Percentiles rank a stretch among this genome's conserved stretches.
These are phyloP conservation scores for Purpureocillium takamizusanense DNA, from an alignment of 2,329 filamentous ascomycete species.

Conservation along the genomic window DNA sequence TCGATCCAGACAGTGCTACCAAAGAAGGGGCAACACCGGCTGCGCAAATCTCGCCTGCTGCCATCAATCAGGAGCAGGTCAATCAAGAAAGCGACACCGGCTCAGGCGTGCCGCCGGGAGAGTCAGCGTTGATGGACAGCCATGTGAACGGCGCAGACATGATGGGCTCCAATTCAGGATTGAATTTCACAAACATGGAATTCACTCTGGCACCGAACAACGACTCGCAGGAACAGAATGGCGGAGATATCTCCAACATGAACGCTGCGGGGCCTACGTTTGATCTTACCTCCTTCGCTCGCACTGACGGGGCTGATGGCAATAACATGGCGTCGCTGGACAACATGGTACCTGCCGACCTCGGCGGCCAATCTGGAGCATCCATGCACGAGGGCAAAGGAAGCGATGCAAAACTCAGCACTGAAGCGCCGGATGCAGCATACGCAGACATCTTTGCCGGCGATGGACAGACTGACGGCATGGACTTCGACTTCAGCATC, in stretches of 20 bases:
- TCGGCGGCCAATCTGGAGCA: conserved; percentile 8
- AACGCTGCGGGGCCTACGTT: conserved; percentile 29
- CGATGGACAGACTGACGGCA: conserved; percentile 28
- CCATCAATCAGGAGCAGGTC: neutral
- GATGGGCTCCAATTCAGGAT: conserved; percentile 21
- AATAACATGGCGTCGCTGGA: conserved; percentile 16
- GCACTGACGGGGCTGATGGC: conserved; percentile 19
- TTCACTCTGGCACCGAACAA: conserved; percentile 41
- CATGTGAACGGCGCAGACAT: conserved; percentile 12
- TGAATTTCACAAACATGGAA: conserved; percentile 48
- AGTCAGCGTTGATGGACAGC: conserved; percentile 13
- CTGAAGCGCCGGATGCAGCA: conserved; percentile 14
- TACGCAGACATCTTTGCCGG: conserved; percentile 40
- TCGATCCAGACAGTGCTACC: conserved; percentile 8
- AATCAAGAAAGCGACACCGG: conserved; percentile 16
- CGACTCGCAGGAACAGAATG: conserved; percentile 15
- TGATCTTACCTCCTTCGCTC: conserved; percentile 35
- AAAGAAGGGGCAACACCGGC: conserved; percentile 12
- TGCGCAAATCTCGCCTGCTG: neutral
- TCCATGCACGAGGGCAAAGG: conserved; percentile 1
- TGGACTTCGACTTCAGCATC: conserved; percentile 23
- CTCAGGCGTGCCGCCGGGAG: conserved; percentile 18
- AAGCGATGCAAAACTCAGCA: conserved; percentile 17
- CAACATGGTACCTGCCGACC: conserved; percentile 18
- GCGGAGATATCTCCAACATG: conserved; percentile 1